These are phyloP conservation scores for Perilla frutescens DNA, from an alignment of 257 asterid species.

Conservation along the genomic window DNA sequence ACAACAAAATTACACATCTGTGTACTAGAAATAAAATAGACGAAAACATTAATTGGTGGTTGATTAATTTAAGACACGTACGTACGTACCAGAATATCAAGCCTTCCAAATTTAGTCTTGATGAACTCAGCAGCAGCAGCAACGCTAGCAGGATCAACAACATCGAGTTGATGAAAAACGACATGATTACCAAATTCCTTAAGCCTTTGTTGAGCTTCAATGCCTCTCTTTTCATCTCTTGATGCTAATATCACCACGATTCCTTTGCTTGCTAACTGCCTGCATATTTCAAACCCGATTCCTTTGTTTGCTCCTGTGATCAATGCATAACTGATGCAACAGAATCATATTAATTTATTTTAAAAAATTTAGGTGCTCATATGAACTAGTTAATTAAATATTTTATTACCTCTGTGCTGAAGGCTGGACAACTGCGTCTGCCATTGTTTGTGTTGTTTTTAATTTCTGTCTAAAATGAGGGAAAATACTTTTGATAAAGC, in stretches of 20 bases:
- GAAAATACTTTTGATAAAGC: too few species aligned
- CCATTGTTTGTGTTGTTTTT: constrained; percentile 11
- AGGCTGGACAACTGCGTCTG: not conserved
- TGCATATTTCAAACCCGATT: constrained; percentile 52
- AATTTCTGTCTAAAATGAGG: too few species aligned
- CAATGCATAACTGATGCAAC: constrained; percentile 45
- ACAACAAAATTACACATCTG: too few species aligned
- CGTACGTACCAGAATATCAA: constrained; percentile 53
- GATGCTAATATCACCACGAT: constrained; percentile 50
- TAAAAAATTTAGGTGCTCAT: too few species aligned
- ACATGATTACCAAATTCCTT: constrained; percentile 34
- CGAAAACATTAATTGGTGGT: not conserved
- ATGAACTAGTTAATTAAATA: too few species aligned
- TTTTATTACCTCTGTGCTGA: constrained; percentile 22
- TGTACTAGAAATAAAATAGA: too few species aligned
- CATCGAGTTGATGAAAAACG: constrained; percentile 55
- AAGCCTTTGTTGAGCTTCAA: constrained; percentile 49
- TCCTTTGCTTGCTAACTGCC: constrained; percentile 52
- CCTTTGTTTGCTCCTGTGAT: constrained; percentile 61
- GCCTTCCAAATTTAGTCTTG: constrained; percentile 38
- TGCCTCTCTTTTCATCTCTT: constrained; percentile 52
- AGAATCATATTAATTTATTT: too few species aligned
- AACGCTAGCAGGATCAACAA: constrained; percentile 39
- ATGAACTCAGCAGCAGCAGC: constrained; percentile 44
- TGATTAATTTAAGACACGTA: too few species aligned